Evolutionary conservation across 495 filamentous ascomycete species (phyloP), one percentile per base, ranked within the genome.

Genomic region (Xylona heveae): DNA sequence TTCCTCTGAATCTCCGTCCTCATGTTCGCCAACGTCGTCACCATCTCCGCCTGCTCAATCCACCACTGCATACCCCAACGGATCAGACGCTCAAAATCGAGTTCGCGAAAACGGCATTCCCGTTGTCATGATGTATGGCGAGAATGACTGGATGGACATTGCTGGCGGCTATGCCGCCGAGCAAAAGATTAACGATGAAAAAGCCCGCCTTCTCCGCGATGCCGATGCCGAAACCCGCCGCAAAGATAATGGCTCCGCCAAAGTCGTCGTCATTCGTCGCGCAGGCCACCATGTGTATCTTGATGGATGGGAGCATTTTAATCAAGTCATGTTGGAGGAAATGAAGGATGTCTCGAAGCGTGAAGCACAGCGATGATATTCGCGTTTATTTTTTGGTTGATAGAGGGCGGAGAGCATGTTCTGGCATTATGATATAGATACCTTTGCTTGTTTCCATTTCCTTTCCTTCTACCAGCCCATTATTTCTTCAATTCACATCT

Each of bases 121-220:
- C 0, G 59, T 93, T 19, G 66, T 94, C 7, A 66, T 95, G 43
- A 78, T 94, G 74, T 97, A 97, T 44, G 88, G 88, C 34, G 82
- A 92, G 43, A 68, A 83, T 43, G 88, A 97, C 57, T 97, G 88
- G 88, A 95, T 97, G 88, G 90, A 95, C 42, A 68, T 85, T 8
- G 66, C 66, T 0, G 90, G 85, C 10, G 88, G 88, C 1, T 73
- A 66, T 38, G 81, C 78, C 0, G 71, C 84, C 0, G 66, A 75
- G 43, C 62, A 80, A 52, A 88, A 79, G 55, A 60, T 94, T 9
- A 68, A 74, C 38, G 66, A 78, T 38, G 68, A 74, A 38, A 65
- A 64, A 37, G 54, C 51, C 14, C 60, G 63, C 32, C 57, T 60
- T 1, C 47, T 90, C 19, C 45, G 54, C 10, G 47, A 62, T 30